These are phyloP conservation scores for Phyllosticta capitalensis DNA, from an alignment of 2,329 filamentous ascomycete genomes.

Conservation along the genomic window DNA sequence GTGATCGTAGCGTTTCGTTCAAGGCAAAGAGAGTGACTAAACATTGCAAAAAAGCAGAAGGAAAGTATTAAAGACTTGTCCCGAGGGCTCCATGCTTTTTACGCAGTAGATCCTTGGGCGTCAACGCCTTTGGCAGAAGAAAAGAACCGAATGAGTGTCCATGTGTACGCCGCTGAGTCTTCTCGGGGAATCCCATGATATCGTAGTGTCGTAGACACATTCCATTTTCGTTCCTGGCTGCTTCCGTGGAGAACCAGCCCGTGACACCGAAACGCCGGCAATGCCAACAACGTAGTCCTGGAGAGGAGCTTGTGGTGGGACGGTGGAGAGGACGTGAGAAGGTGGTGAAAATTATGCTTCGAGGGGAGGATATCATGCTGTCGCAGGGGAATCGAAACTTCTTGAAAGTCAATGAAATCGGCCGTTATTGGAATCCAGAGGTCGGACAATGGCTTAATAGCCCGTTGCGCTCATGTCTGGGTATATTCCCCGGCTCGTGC, in stretches of 20 bases:
- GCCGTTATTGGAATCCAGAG: not conserved
- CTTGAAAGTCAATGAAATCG: conserved; percentile 1
- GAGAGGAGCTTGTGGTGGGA: not conserved
- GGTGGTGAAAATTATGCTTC: conserved; percentile 7
- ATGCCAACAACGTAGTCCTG: not conserved
- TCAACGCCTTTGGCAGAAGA: not conserved
- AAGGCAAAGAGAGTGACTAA: not conserved
- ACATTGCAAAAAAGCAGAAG: not conserved
- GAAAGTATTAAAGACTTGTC: not conserved
- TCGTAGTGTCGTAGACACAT: conserved; percentile 5
- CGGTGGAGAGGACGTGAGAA: conserved; percentile 1
- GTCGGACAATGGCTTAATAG: conserved; percentile 20
- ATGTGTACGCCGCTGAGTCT: conserved; percentile 3
- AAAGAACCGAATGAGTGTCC: not conserved
- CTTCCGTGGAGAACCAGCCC: not conserved
- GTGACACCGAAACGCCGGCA: conserved; percentile 10
- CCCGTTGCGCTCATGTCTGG: conserved; percentile 32
- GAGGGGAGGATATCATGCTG: conserved; percentile 3
- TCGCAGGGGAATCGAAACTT: not conserved
- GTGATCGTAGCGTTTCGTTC: conserved; percentile 10
- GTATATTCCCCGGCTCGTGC: conserved; percentile 38
- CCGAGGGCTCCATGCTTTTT: not conserved
- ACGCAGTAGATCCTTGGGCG: not conserved
- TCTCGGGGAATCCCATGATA: conserved; percentile 10
- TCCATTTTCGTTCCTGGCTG: conserved; percentile 8